Evolutionary conservation across 805 yeast species (phyloP), one percentile per base, ranked within the genome.

Genomic region (Candida pini): DNA sequence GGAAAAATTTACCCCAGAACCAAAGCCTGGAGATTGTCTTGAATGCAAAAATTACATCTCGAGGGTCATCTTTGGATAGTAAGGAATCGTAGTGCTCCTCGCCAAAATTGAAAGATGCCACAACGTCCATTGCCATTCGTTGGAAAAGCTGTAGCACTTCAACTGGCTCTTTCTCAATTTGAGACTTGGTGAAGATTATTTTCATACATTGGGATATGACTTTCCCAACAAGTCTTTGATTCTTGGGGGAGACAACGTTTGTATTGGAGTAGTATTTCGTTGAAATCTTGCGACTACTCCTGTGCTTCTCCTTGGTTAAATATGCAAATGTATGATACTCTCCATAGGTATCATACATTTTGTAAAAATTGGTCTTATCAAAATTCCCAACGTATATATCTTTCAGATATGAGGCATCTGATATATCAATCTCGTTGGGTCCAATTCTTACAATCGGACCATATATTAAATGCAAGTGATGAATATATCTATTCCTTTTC

Each of bases 91-190:
- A 69, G 35, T 67, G 63, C 7, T 60, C 54, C 0, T 51, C 43
- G 0, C 89, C 89, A 39, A 78, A 65, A 36, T 76, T 74, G 48
- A 78, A 77, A 16, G 69, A 68, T 2, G 79, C 68, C 2, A 80
- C 76, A 4, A 76, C 79, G 46, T 81, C 88, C 76, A 81, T 73
- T 4, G 89, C 88, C 48, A 81, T 62, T 13, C 78, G 60, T n/a
- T 76, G 77, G 63, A 80, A 81, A n/a, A 81, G 52, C 13, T 73
- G 64, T 45, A 74, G 76, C 3, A 74, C 78, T 32, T 81, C 81
- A 24, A 78, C 47, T 21, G 69, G 57, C 7, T 48, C 28, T 1
- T 17, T 39, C 31, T 31, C 35, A 42, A 53, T 13, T 10, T 36
- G n/a, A n/a, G n/a, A n/a, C n/a, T n/a, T n/a, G n/a, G n/a, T 14